Base-by-base conservation (phyloP, 1,139 yeast species). In the Saccharomycopsis phalli region DNA sequence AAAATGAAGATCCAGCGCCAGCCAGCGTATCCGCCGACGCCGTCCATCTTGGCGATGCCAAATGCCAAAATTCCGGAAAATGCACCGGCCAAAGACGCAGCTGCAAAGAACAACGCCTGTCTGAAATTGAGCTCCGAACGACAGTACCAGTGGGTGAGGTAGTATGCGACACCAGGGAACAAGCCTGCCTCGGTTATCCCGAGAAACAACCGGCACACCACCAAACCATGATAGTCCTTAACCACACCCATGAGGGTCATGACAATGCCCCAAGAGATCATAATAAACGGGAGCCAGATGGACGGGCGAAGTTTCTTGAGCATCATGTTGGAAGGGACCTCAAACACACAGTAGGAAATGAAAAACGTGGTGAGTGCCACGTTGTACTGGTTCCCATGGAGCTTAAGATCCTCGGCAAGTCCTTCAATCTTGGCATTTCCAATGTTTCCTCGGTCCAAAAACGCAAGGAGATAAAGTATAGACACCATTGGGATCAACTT, bases 1-100 rank as follows among this genome's bases (percentile, higher is more conserved):
- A 76, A 56, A 39, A 74, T 63, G 52, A 74, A 74, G 46, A 76
- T 61, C 80, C 81, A 76, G 55, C 71, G 60, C 82, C 82, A 76
- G 4, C 77, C 60, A 8, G 47, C 45, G 38, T 50, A 51, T 0
- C 63, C 62, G 10, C 63, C 60, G 35, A 53, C 52, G 23, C 62
- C 63, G 39, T 52, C 51, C 57, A 62, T 55, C 40, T 58, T 55
- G 21, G 55, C 56, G 29, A 62, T 55, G 16, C 64, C 68, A 38
- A 57, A 61, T 1, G 67, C 61, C 21, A 71, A 58, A 31, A 71
- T 57, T 14, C 76, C 76, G 36, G 69, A 58, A 49, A 70, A 71
- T 1, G 76, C 76, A 46, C 71, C 69, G 20, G 74, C 66, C 47
- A 69, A 60, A 38, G 68, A 61, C 11, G 74, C 62, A 36, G 74